Evolutionary conservation across 805 yeast species (phyloP), one percentile per base, ranked within the genome.

Genomic region (Trichomonascus vanleenenianus): DNA sequence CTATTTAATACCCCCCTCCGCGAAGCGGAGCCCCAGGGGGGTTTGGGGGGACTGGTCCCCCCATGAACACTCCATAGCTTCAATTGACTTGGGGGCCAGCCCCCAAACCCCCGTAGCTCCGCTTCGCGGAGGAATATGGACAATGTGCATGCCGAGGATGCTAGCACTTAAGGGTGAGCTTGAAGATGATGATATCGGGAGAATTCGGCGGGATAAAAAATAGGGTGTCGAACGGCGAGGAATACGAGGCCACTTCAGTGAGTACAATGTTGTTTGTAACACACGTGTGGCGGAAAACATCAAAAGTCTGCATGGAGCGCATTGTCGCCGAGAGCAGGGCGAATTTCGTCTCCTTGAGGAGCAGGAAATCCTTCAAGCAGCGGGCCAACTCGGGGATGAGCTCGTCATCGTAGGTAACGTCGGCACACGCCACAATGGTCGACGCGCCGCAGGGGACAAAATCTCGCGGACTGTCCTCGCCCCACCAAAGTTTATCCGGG

Each of bases 321-420:
- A 83, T 71, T 0, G 96, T 85, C 3, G 94, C 91, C 1, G 94
- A 81, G 12, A 89, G 72, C 5, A 75, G 45, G 18, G 68, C 50
- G 47, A 52, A 1, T 39, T 60, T 40, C 30, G 43, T 11, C 30
- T 30, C 22, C 6, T 39, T 14, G 59, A 50, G 36, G 25, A 19
- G 32, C 16, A 51, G 18, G 55, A 60, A 42, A 53, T 56, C 45
- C 11, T 19, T 50, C 2, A 84, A 57, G 9, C 81, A 74, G 3
- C 57, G 49, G n/a, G 78, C 71, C 35, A 89, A 68, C 19, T 64
- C 64, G 0, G 79, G 78, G 16, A 86, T 70, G 2, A 79, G 69
- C 2, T 73, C 65, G 2, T 78, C 59, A 56, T 89, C 97, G 62
- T 85, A 89, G 0, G 96, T 86, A 11, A 89, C 86, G 62, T 89